Percentiles rank a stretch among this genome's conserved stretches.
Conservation (phyloP, 495 filamentous ascomycete species). For the Podospora anserina region DNA sequence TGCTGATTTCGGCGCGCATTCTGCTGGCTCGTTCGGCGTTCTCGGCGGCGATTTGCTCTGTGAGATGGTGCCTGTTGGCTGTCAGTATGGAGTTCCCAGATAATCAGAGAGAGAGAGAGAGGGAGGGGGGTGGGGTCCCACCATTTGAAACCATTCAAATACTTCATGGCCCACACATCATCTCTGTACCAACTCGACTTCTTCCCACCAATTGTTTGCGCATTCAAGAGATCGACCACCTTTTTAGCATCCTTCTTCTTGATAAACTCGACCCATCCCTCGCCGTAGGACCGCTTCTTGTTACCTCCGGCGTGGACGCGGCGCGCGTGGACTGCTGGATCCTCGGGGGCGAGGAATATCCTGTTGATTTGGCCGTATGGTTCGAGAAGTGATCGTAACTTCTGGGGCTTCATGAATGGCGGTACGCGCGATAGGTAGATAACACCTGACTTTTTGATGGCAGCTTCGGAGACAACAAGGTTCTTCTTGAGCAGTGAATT, state of each 20-base stretch:
- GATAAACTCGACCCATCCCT: conserved; percentile 92
- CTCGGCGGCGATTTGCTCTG: conserved; percentile 72
- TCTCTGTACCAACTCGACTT: conserved; percentile 89
- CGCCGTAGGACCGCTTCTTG: conserved; percentile 80
- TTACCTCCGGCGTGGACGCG: conserved; percentile 72
- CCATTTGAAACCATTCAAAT: conserved; percentile 84
- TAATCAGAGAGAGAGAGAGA: neutral
- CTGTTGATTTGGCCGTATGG: conserved; percentile 76
- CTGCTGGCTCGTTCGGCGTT: conserved; percentile 75
- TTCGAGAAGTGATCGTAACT: conserved; percentile 72
- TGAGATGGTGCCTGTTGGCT: conserved; percentile 44
- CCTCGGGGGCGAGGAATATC: conserved; percentile 83
- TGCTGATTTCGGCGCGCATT: conserved; percentile 75
- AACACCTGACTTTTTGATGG: conserved; percentile 66
- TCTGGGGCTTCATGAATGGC: conserved; percentile 88
- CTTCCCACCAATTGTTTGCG: conserved; percentile 75
- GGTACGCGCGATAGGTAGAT: conserved; percentile 88
- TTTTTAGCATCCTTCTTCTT: conserved; percentile 64
- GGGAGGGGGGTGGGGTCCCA: conserved; percentile 9
- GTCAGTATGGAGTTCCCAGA: neutral
- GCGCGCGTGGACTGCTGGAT: conserved; percentile 55
- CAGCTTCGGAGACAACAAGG: conserved; percentile 54
- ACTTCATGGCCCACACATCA: conserved; percentile 79
- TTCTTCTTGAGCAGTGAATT: conserved; percentile 58
- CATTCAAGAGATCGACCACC: conserved; percentile 82